phyloP scores from a whole-genome alignment of 805 yeast species.

The Debaryomyces castellii region DNA sequence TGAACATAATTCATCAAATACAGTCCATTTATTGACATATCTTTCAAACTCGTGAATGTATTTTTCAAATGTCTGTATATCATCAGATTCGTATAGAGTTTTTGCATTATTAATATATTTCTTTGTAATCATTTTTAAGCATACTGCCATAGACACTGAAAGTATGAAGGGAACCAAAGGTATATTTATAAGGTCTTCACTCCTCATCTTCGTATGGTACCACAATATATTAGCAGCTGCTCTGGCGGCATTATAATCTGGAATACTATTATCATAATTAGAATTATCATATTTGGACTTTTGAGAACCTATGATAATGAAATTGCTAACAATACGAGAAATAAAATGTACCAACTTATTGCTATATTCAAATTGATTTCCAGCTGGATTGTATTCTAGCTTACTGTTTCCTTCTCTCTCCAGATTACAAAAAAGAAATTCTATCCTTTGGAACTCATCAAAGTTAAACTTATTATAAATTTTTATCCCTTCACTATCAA shows the following conservation, averaged over 20 bases:
- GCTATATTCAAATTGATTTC: neutral
- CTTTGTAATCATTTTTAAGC: slow-evolving; percentile 19
- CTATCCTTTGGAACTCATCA: slow-evolving; percentile 25
- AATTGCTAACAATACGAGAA: slow-evolving; percentile 27
- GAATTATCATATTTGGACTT: slow-evolving; percentile 25
- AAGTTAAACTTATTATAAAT: slow-evolving; percentile 19
- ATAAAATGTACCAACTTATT: slow-evolving; percentile 18
- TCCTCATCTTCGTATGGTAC: slow-evolving; percentile 19
- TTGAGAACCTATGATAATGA: slow-evolving; percentile 23
- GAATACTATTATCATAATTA: slow-evolving; percentile 17
- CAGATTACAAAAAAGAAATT: slow-evolving; percentile 23
- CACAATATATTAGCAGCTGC: slow-evolving; percentile 28
- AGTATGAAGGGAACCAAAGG: slow-evolving; percentile 27
- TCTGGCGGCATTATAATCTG: slow-evolving; percentile 19
- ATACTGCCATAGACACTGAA: slow-evolving; percentile 24
- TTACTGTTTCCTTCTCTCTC: slow-evolving; percentile 11
- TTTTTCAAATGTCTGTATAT: slow-evolving; percentile 15
- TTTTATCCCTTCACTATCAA: slow-evolving; percentile 9
- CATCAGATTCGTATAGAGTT: slow-evolving; percentile 4
- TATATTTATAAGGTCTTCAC: slow-evolving; percentile 19
- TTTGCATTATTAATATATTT: slow-evolving; percentile 5
- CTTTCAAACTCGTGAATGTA: slow-evolving; percentile 19
- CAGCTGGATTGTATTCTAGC: slow-evolving; percentile 15
- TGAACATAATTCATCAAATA: slow-evolving; percentile 26
- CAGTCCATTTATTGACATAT: slow-evolving; percentile 23